Percentiles rank a stretch among this genome's conserved stretches.
Conservation (phyloP, 306 rosid genomes). For the Quillaja saponaria region DNA sequence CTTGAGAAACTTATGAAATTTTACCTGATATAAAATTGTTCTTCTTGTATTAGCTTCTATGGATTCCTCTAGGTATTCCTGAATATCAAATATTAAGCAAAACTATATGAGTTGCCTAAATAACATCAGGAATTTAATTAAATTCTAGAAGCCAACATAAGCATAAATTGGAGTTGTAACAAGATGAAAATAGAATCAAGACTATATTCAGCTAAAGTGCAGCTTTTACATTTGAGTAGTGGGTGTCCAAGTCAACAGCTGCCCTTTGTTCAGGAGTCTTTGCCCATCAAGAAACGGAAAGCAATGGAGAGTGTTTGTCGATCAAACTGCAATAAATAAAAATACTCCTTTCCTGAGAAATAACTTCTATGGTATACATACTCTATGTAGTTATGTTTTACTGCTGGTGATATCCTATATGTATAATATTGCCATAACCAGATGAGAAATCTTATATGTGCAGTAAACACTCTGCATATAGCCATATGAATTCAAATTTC, state of each 20-base stretch:
- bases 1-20: slow-evolving; percentile 18
- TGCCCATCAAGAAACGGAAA: slow-evolving; percentile 77
- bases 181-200: slow-evolving; percentile 1
- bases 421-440: not conserved
- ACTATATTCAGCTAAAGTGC: slow-evolving; percentile 9
- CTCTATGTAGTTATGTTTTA: not conserved
- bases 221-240: slow-evolving; percentile 70
- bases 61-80: slow-evolving; percentile 93
- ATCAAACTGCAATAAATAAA: slow-evolving; percentile 57
- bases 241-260: slow-evolving; percentile 96
- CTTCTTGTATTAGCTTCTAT: slow-evolving; percentile 72
- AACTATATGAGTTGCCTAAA: slow-evolving; percentile 21
- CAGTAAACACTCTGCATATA: not conserved
- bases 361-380: not conserved
- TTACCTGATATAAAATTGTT: slow-evolving; percentile 73
- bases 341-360: slow-evolving; percentile 5
- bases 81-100: slow-evolving; percentile 32
- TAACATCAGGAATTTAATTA: not conserved
- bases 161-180: slow-evolving; percentile 1
- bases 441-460: not conserved
- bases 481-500: too few relatives aligned
- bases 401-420: not conserved
- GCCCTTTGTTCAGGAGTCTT: slow-evolving; percentile 96
- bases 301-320: slow-evolving; percentile 66
- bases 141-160: slow-evolving; percentile 2